Evolutionary conservation across 139 green algal genomes (phyloP), one percentile per base, ranked within the genome.

Genomic region (Diplosphaera chodatii): DNA sequence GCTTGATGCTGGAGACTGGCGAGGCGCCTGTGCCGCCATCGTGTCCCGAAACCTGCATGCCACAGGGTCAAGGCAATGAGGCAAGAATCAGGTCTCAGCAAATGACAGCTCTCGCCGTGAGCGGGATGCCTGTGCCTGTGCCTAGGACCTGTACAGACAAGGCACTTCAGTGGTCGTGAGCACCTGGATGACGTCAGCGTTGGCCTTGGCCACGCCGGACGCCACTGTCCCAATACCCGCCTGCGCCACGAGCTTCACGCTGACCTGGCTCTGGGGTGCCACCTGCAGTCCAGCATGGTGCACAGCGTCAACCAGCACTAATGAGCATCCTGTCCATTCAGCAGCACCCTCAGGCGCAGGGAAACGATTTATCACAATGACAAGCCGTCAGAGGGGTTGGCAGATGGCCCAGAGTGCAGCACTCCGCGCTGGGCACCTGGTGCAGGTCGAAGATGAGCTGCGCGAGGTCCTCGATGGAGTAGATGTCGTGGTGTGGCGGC

Each of bases 401-500:
- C 55, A 63, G 55, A n/a, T 30, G 8, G 10, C 16, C 10, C 15
- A 22, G 4, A 30, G 55, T n/a, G 55, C 23, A 28, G 4, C 13
- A n/a, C 37, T 27, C 31, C 56, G 27, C 34, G 40, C 32, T 27
- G 28, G 40, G 22, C 48, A 75, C 79, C 74, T 80, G 73, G 73
- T 89, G 84, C 62, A 99, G 86, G 78, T 99, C 95, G 64, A 94
- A 97, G 86, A 99, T 99, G 73, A 99, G 92, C 90, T 99, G 95
- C 16, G 96, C 91, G 55, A 99, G 89, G 75, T 99, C 96, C 89
- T 99, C 96, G 71, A 99, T 99, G 70, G 94, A 99, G 90, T 99
- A 99, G 84, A 99, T 99, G 89, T 99, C 96, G 80, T 99, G 96
- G 90, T 99, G 96, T 18, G 96, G 95, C 0, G 96, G 96, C 6